phyloP scores from a whole-genome alignment of 306 rosid genomes.

The Citrullus colocynthis region DNA sequence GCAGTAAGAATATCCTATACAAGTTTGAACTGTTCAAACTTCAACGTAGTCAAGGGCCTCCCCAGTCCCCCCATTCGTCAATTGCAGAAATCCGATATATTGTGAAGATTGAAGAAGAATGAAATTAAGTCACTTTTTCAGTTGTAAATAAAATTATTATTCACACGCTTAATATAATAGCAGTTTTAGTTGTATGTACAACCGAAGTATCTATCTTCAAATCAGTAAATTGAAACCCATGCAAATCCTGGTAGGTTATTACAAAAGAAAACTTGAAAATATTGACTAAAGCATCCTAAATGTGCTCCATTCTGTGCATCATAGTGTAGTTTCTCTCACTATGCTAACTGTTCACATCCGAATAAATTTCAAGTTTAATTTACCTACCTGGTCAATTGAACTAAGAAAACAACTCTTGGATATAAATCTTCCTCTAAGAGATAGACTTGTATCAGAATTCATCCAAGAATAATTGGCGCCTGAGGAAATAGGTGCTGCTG shows the following conservation, averaged over 20 bases:
- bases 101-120: neutral
- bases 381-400: constrained; percentile 3
- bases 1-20: neutral
- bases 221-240: neutral
- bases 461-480: neutral
- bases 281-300: neutral
- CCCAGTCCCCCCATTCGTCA: neutral
- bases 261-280: neutral
- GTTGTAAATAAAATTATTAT: neutral
- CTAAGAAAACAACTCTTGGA: neutral
- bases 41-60: neutral
- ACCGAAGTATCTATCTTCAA: neutral
- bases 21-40: neutral
- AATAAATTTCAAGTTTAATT: neutral
- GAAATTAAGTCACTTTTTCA: neutral
- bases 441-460: neutral
- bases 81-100: neutral
- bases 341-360: neutral
- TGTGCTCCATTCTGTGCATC: neutral
- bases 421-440: neutral
- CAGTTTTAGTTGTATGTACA: neutral
- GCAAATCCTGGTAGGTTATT: neutral
- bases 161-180: neutral
- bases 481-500: neutral
- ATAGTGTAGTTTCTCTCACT: neutral